Evolutionary conservation across 768 basidiomycete genomes (phyloP).

Genomic region (Nidularia sp.): DNA sequence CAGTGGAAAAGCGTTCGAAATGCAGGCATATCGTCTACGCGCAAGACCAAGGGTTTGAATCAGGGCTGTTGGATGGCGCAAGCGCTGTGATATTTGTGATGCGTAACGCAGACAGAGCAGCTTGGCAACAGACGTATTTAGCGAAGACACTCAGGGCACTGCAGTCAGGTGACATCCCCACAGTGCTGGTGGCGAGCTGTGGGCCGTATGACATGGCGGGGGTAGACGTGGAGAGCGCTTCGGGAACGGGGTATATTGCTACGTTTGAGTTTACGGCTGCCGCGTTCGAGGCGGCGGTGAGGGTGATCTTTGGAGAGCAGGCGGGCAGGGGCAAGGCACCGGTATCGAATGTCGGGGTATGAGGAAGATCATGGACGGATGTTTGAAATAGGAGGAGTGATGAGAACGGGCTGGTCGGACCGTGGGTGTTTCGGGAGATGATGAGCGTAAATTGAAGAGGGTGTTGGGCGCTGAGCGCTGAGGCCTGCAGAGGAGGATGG

Average conservation of each 20-base stretch:
- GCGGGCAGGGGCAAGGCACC: background rate
- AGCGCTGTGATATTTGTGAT: constrained; percentile 47
- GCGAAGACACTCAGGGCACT: constrained; percentile 12
- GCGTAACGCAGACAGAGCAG: constrained; percentile 47
- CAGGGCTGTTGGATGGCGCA: constrained; percentile 9
- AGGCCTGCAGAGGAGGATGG: too few relatives aligned
- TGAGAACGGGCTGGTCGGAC: too few relatives aligned
- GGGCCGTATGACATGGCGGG: constrained; percentile 60
- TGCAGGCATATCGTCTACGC: constrained; percentile 47
- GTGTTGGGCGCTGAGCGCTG: too few relatives aligned
- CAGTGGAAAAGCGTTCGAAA: constrained; percentile 24
- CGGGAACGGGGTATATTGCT: constrained; percentile 34
- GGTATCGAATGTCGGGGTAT: too few relatives aligned
- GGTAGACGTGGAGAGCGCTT: constrained; percentile 12
- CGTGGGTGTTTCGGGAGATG: too few relatives aligned
- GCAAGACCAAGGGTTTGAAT: constrained; percentile 3
- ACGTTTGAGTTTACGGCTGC: constrained; percentile 58
- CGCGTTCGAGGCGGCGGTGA: constrained; percentile 42
- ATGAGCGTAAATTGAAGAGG: too few relatives aligned
- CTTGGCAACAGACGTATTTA: constrained; percentile 50
- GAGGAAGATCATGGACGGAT: too few relatives aligned
- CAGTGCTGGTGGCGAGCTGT: constrained; percentile 56
- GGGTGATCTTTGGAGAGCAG: constrained; percentile 34
- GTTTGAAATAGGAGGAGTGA: too few relatives aligned
- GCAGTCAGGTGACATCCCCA: constrained; percentile 12